Evolutionary conservation across 176 grass and related monocot species (phyloP).

Genomic region (Bromus sterilis): DNA sequence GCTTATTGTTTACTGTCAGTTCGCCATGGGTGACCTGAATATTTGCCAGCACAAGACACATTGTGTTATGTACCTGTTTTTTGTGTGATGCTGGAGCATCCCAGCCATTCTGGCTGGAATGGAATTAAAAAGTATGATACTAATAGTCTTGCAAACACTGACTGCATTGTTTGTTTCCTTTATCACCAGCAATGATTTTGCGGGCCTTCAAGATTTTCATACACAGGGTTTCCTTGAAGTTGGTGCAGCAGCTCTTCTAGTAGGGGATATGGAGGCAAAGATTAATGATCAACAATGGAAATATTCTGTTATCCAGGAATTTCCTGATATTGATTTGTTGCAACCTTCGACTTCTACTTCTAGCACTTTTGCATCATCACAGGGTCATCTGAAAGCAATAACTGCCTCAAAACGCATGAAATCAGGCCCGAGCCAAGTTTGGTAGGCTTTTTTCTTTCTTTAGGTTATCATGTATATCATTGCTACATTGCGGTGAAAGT

Average conservation of each 20-base stretch:
- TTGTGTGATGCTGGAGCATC: not conserved
- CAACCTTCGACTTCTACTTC: slow-evolving; percentile 65
- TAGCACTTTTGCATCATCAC: slow-evolving; percentile 57
- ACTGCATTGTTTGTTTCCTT: slow-evolving; percentile 13
- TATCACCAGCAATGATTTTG: slow-evolving; percentile 48
- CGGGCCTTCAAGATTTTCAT: slow-evolving; percentile 51
- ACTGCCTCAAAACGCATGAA: slow-evolving; percentile 95
- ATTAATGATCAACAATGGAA: slow-evolving; percentile 75
- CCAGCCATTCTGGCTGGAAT: not conserved
- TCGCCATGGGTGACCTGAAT: not conserved
- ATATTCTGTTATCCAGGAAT: slow-evolving; percentile 57
- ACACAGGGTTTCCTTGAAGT: slow-evolving; percentile 64
- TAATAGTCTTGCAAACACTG: slow-evolving; percentile 9
- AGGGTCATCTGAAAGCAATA: slow-evolving; percentile 93
- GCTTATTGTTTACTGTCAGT: not conserved
- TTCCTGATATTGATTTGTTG: slow-evolving; percentile 83
- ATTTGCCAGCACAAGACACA: not conserved
- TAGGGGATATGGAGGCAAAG: slow-evolving; percentile 70
- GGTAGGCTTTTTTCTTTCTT: slow-evolving; percentile 50
- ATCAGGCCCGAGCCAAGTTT: slow-evolving; percentile 82
- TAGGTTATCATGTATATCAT: not conserved
- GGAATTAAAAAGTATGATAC: not conserved
- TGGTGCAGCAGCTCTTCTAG: slow-evolving; percentile 87
- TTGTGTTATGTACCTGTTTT: not conserved
- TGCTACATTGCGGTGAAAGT: not conserved